phyloP scores from a whole-genome alignment of 441 rosid genomes.

The Hura crepitans region DNA sequence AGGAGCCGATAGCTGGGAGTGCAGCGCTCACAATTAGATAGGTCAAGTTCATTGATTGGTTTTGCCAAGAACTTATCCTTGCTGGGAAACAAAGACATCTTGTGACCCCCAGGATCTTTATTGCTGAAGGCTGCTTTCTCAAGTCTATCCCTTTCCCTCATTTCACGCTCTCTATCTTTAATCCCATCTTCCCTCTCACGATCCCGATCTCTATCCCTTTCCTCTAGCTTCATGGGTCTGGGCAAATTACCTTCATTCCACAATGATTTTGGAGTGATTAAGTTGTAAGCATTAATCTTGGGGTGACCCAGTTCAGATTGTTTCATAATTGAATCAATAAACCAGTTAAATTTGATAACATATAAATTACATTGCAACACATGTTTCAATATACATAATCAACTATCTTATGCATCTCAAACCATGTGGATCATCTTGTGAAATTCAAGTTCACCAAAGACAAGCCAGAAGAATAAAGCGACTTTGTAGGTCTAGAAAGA shows the following conservation, averaged over 20 bases:
- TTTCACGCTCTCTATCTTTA: slow-evolving; percentile 68
- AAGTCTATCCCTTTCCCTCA: slow-evolving; percentile 69
- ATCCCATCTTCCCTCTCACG: slow-evolving; percentile 54
- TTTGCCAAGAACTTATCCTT: slow-evolving; percentile 76
- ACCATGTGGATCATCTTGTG: neutral
- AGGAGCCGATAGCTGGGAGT: slow-evolving; percentile 97
- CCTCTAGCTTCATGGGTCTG: slow-evolving; percentile 63
- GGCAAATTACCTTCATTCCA: slow-evolving; percentile 64
- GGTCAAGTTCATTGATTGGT: slow-evolving; percentile 92
- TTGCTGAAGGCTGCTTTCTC: slow-evolving; percentile 51
- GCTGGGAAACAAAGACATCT: slow-evolving; percentile 50
- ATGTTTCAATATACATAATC: neutral
- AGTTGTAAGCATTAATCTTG: slow-evolving; percentile 15
- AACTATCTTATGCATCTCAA: neutral
- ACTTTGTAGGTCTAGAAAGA: neutral
- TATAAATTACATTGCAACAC: neutral
- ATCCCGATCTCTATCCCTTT: slow-evolving; percentile 63
- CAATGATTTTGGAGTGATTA: slow-evolving; percentile 47
- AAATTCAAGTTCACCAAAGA: neutral
- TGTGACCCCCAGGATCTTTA: slow-evolving; percentile 56
- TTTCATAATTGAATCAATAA: neutral
- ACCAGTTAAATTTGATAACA: neutral
- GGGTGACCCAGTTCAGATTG: slow-evolving; percentile 6
- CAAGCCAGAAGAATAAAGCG: neutral
- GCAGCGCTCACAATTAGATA: slow-evolving; percentile 92